Base-by-base conservation (phyloP, 148 eudicot species). In the Nepenthes mirabilis region DNA sequence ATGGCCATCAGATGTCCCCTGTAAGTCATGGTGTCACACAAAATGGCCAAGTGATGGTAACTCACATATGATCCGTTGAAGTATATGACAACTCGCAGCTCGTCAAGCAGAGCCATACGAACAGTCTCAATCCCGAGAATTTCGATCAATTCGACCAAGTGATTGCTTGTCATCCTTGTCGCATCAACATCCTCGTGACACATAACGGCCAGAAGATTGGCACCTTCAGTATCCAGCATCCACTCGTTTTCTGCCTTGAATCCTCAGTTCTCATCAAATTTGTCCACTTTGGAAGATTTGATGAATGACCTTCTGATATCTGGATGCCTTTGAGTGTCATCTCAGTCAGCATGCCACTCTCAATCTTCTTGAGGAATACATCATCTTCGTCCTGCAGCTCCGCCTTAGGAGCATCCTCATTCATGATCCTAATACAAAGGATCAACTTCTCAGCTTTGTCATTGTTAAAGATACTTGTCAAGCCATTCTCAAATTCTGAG, bases 191-290 rank as follows among this genome's bases (percentile, higher is more conserved):
- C 97, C 55, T 93, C 91, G 65, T 93, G 91, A 67, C 85, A 79
- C 79, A 93, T 93, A 37, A 89, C 99, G 62, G 96, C 94, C 63
- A 93, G 75, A 53, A 93, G 99, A 70, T 89, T 89, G 60, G 86
- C 99, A 57, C 99, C 99, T 76, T 93, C 99, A 9, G 99, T 93
- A 70, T 93, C 99, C 56, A 93, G 79, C 95, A 93, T 93, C 99
- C 99, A 93, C 80, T 93, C 99, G 56, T 62, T 77, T 73, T 86
- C 95, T 11, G 95, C 72, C 70, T 69, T 79, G 52, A 93, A 93
- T 43, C 97, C 99, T 58, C 81, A 83, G 11, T 76, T 61, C 67
- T 89, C 97, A 14, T 89, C 91, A 64, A 93, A 93, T 66, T 80
- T 89, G 68, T 82, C 82, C 54, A 82, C 70, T 72, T 93, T 93